Percentiles rank a stretch among this genome's conserved stretches.
Evolutionary conservation across 2,329 filamentous ascomycete species (phyloP).

Genomic region (Biscogniauxia marginata): DNA sequence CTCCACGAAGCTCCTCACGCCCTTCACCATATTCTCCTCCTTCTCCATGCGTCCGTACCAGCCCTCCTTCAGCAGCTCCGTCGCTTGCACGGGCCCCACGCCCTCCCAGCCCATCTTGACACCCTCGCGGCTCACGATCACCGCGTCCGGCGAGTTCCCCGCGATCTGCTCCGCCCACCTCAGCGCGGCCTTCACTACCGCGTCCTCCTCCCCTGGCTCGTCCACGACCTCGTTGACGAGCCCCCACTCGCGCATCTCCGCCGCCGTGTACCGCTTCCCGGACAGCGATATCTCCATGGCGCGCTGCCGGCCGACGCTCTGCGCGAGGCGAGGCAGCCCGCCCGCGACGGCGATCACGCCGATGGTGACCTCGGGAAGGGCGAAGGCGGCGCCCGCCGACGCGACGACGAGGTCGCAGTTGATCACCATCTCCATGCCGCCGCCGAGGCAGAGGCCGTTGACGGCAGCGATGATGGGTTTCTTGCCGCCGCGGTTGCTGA

Average conservation of each 20-base stretch:
- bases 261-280: constrained; percentile 58
- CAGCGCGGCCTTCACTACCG: constrained; percentile 58
- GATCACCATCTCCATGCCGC: constrained; percentile 73
- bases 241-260: constrained; percentile 63
- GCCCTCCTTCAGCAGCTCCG: constrained; percentile 53
- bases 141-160: constrained; percentile 69
- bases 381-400: constrained; percentile 56
- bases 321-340: constrained; percentile 64
- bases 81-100: constrained; percentile 62
- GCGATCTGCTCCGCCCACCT: constrained; percentile 60
- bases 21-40: constrained; percentile 74
- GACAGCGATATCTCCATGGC: constrained; percentile 71
- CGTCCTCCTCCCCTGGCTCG: constrained; percentile 48
- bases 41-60: constrained; percentile 60
- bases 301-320: constrained; percentile 65
- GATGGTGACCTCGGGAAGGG: constrained; percentile 68
- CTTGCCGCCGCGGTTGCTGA: constrained; percentile 64
- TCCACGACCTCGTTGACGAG: constrained; percentile 68
- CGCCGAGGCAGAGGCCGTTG: constrained; percentile 72
- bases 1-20: constrained; percentile 73
- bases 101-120: constrained; percentile 72
- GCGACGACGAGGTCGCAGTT: constrained; percentile 74
- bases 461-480: constrained; percentile 78
- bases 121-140: constrained; percentile 72
- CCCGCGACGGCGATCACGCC: constrained; percentile 72